Evolutionary conservation across 345 rosid genomes (phyloP), one percentile per base, ranked within the genome.

Genomic region (Toxicodendron radicans): DNA sequence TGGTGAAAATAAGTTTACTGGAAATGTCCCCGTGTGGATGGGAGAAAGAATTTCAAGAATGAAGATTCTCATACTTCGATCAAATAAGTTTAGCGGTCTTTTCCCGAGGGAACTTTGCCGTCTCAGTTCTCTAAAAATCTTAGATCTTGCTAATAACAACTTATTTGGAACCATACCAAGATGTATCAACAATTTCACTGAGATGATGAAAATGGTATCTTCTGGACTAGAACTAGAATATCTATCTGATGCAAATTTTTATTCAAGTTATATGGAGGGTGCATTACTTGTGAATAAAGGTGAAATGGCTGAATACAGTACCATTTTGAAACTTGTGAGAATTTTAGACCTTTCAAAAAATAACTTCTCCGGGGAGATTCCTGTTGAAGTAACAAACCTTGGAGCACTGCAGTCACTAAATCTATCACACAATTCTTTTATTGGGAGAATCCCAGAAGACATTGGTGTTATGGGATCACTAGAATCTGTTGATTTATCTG

Each of bases 321-420:
- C 58, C 17, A 75, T 32, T 20, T 78, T 78, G 0, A 11, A 30
- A 10, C 60, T 75, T 0, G 73, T 75, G 1, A 66, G 72, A 49
- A 68, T 58, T 35, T 43, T 77, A 2, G 83, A 83, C 35, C 73
- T 83, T 13, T 75, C 80, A 0, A 49, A 60, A 10, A 80, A 83
- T 61, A 46, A 51, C 14, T 54, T 83, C 18, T 41, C 68, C 0
- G 72, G 78, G 0, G 59, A 58, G 35, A 78, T 80, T 27, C 86
- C 82, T 0, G 7, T 10, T 0, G 78, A 69, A 57, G 52, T 76
- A 2, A 65, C 84, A 5, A 35, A 53, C 35, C 74, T 83, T 11
- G 7, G 7, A 27, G 72, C 46, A 14, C 58, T 83, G 63, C 38
- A 13, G 9, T 63, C 61, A 0, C 32, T 78, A 20, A 83, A 83